Conservation (phyloP, 371 early-diverging fungal genomes). For the Lichtheimia corymbifera region DNA sequence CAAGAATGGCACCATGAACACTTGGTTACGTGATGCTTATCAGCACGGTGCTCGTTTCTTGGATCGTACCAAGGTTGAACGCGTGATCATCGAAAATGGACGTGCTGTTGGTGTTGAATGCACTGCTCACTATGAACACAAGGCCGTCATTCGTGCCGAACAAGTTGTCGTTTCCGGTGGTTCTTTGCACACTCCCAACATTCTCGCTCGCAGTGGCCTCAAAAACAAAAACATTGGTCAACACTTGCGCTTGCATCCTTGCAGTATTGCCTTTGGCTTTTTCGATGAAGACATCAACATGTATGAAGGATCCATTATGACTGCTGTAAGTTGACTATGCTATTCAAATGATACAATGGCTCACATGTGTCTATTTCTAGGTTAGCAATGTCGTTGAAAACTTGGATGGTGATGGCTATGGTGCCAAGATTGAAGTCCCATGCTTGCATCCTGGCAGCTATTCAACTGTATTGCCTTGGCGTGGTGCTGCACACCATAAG, state of each 20-base stretch:
- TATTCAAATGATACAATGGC: too few relatives aligned
- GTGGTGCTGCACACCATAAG: conserved; percentile 56
- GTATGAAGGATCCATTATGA: conserved; percentile 71
- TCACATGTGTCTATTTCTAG: conserved; percentile 11
- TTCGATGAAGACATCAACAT: conserved; percentile 54
- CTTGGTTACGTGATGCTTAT: conserved; percentile 71
- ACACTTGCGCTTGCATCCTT: conserved; percentile 69
- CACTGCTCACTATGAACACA: conserved; percentile 23
- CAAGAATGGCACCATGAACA: conserved; percentile 70
- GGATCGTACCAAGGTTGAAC: conserved; percentile 55
- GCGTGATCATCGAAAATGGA: conserved; percentile 54
- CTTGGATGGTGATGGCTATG: conserved; percentile 62
- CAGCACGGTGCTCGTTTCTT: conserved; percentile 64
- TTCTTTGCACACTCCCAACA: conserved; percentile 67
- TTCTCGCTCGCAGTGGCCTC: conserved; percentile 67
- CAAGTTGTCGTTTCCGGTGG: conserved; percentile 71
- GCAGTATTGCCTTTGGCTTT: conserved; percentile 63
- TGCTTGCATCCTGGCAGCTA: conserved; percentile 56
- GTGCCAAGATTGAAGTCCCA: conserved; percentile 73
- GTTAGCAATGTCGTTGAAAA: conserved; percentile 53
- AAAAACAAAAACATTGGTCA: conserved; percentile 75
- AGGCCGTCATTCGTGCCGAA: conserved; percentile 45
- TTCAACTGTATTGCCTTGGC: conserved; percentile 56
- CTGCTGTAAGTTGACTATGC: conserved; percentile 41
- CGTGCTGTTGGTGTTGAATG: conserved; percentile 54